Percentiles rank a stretch among this genome's conserved stretches.
phyloP scores from a whole-genome alignment of 2,329 filamentous ascomycete genomes.

The Colletotrichum cordylinicola region DNA sequence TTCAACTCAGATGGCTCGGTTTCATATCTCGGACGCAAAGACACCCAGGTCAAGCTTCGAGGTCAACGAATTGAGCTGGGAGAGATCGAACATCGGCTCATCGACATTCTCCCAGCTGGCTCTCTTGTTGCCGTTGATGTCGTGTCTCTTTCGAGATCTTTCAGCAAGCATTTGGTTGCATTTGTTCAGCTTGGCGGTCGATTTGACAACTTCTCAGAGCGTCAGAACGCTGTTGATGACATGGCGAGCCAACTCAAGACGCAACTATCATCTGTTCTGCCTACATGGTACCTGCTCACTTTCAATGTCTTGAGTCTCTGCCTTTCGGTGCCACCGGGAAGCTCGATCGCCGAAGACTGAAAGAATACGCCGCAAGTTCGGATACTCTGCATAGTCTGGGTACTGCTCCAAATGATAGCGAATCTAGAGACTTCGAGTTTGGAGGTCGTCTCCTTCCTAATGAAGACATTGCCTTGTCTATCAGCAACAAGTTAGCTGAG shows the following conservation, averaged over 20 bases:
- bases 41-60: conserved; percentile 37
- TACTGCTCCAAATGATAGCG: neutral
- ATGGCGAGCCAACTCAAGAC: neutral
- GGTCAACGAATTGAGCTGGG: conserved; percentile 37
- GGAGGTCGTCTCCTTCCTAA: neutral
- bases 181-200: neutral
- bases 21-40: conserved; percentile 28
- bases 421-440: neutral
- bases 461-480: neutral
- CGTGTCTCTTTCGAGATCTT: neutral
- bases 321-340: conserved; percentile 26
- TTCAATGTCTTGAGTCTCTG: conserved; percentile 17
- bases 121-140: conserved; percentile 2
- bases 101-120: neutral
- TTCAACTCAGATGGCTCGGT: conserved; percentile 4
- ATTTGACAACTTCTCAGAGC: neutral
- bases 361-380: neutral
- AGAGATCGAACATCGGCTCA: conserved; percentile 33
- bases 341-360: conserved; percentile 17
- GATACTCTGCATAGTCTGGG: neutral
- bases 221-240: neutral
- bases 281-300: conserved; percentile 28
- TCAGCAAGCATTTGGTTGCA: conserved; percentile 1
- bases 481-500: conserved; percentile 3
- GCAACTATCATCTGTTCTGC: neutral